These are phyloP conservation scores for Klebsormidium nitens DNA, from an alignment of 139 green algal genomes.

Conservation along the genomic window DNA sequence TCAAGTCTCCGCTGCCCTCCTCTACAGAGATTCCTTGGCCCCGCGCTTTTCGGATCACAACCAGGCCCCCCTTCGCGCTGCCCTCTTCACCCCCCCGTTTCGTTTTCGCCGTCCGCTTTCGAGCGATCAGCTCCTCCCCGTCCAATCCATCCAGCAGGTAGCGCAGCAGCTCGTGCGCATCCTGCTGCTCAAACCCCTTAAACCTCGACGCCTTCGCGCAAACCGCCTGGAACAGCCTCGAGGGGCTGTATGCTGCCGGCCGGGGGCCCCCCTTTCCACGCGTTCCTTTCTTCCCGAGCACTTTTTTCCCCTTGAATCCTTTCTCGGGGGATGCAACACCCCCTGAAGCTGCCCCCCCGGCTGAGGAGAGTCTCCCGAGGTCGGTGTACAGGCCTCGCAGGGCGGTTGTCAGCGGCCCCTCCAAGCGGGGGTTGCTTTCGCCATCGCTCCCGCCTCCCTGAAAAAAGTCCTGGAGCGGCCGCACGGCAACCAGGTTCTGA, in stretches of 20 bases:
- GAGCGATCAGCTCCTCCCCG: conserved; percentile 11
- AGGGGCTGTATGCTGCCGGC: conserved; percentile 55
- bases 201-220: conserved; percentile 53
- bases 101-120: conserved; percentile 23
- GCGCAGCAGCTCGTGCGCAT: conserved; percentile 58
- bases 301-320: too few species aligned
- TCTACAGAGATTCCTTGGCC: too few species aligned
- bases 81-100: background rate
- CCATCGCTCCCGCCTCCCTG: background rate
- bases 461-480: background rate
- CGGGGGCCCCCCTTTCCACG: too few species aligned
- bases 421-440: background rate
- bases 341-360: too few species aligned
- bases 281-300: too few species aligned
- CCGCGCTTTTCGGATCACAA: too few species aligned
- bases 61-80: background rate
- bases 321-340: too few species aligned
- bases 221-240: conserved; percentile 54
- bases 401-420: conserved; percentile 13
- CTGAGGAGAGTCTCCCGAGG: too few species aligned
- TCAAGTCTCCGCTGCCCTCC: too few species aligned
- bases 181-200: conserved; percentile 61
- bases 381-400: conserved; percentile 22
- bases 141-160: conserved; percentile 47
- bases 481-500: conserved; percentile 28